Base-by-base conservation (phyloP, 805 yeast species). In the Candida gorgasii region DNA sequence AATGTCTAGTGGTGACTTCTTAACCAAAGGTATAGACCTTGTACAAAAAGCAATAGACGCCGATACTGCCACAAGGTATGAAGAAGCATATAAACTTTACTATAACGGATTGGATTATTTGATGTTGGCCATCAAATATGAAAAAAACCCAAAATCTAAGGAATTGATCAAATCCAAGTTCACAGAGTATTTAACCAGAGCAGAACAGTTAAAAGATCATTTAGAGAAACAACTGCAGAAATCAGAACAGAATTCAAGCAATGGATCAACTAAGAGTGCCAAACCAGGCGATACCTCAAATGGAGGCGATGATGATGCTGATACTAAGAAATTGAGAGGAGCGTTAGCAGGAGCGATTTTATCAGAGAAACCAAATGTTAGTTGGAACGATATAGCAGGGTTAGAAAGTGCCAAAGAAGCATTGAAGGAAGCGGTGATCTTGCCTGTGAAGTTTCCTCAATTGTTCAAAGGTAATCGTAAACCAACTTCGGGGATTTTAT, bases 341-440 rank as follows among this genome's bases (percentile, higher is more conserved):
- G 97, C 98, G 0, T 71, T 93, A 40, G 84, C 96, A 0, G 90
- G 96, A 2, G 95, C 97, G 0, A 90, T 93, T 47, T 71, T 93
- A 39, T 77, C 90, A 28, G 98, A 92, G 55, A 90, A 80, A 46
- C 99, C 99, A 16, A 84, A 93, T 57, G 92, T 93, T 20, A 76
- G 78, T 51, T 93, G 99, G 99, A 83, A 79, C 51, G 99, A 93
- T 59, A 85, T 93, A 49, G 99, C 99, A 1, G 99, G 99, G 19
- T 73, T 93, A 47, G 98, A 92, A 49, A 79, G 81, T 22, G 99
- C 99, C 7, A 93, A 93, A 57, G 98, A 92, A 53, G 96, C 99
- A 0, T 72, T 93, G 45, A 93, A 93, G 62, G 99, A 93, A 67
- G 97, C 98, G 0, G 99, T 93, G 30, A 93, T 93, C 28, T 72